These are phyloP conservation scores for Didymellaceae sp. DNA, from an alignment of 2,329 filamentous ascomycete species.

Conservation along the genomic window DNA sequence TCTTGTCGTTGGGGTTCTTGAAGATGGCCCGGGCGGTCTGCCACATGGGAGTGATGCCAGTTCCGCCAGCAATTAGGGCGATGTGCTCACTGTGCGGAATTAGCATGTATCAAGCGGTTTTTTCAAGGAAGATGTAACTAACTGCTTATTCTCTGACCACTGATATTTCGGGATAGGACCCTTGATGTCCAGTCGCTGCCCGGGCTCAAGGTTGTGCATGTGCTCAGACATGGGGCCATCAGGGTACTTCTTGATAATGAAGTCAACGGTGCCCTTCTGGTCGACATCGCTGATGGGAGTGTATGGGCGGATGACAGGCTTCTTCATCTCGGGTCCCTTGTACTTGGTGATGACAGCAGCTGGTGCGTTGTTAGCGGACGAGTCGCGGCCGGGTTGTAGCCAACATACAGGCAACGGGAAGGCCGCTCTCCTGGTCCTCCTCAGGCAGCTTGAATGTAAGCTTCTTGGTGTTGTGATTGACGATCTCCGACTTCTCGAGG, in stretches of 20 bases:
- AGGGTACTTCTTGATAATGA: slow-evolving; percentile 91
- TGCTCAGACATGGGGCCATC: slow-evolving; percentile 90
- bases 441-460: slow-evolving; percentile 88
- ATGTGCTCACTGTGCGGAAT: slow-evolving; percentile 66
- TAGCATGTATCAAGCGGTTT: neutral
- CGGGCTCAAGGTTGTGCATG: slow-evolving; percentile 80
- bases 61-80: slow-evolving; percentile 87
- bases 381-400: slow-evolving; percentile 27
- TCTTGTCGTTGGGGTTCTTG: slow-evolving; percentile 95
- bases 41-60: slow-evolving; percentile 98
- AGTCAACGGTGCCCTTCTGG: slow-evolving; percentile 79
- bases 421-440: slow-evolving; percentile 80
- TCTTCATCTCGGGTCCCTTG: slow-evolving; percentile 81
- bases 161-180: slow-evolving; percentile 93
- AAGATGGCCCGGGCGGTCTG: slow-evolving; percentile 92
- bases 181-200: slow-evolving; percentile 88
- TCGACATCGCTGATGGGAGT: slow-evolving; percentile 90
- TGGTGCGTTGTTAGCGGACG: neutral
- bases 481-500: slow-evolving; percentile 75
- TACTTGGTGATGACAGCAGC: slow-evolving; percentile 87
- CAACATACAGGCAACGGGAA: slow-evolving; percentile 72
- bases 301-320: slow-evolving; percentile 89
- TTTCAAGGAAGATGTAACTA: neutral
- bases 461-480: slow-evolving; percentile 96
- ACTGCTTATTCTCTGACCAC: slow-evolving; percentile 88